phyloP scores from a whole-genome alignment of 768 basidiomycete species.

The Tulasnella sp. region DNA sequence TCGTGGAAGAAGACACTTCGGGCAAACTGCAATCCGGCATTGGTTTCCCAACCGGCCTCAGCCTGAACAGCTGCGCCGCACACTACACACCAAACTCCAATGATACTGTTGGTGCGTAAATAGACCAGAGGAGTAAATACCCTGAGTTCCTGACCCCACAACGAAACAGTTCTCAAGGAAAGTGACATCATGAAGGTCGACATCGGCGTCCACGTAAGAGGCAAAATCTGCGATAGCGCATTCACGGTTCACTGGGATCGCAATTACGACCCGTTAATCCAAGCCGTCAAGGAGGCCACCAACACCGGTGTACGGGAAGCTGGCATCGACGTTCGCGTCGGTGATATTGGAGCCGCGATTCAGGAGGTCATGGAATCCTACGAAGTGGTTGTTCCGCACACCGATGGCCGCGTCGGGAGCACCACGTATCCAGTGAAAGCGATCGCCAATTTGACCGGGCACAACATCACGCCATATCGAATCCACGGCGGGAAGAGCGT shows the following conservation, averaged over 20 bases:
- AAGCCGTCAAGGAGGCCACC: constrained; percentile 92
- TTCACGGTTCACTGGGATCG: constrained; percentile 81
- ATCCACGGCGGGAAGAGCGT: constrained; percentile 94
- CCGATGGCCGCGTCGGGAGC: constrained; percentile 49
- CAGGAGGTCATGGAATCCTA: constrained; percentile 99
- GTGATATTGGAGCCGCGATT: constrained; percentile 85
- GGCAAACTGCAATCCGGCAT: constrained; percentile 73
- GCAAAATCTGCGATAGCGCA: constrained; percentile 92
- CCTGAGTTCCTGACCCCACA: neutral
- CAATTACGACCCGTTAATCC: constrained; percentile 81
- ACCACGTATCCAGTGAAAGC: constrained; percentile 89
- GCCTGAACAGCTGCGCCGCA: constrained; percentile 90
- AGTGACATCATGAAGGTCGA: constrained; percentile 95
- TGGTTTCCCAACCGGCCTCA: constrained; percentile 95
- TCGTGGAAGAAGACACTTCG: constrained; percentile 76
- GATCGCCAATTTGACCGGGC: constrained; percentile 90
- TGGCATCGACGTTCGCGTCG: constrained; percentile 91
- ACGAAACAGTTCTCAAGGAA: constrained; percentile 62
- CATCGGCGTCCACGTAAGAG: constrained; percentile 94
- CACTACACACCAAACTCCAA: constrained; percentile 96
- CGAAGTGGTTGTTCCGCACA: constrained; percentile 62
- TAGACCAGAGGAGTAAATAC: neutral
- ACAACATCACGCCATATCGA: constrained; percentile 83
- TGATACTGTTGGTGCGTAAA: constrained; percentile 66
- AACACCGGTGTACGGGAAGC: constrained; percentile 87